Evolutionary conservation across 139 green algal species (phyloP), one percentile per base, ranked within the genome.

Genomic region (Asterochloris sp.): DNA sequence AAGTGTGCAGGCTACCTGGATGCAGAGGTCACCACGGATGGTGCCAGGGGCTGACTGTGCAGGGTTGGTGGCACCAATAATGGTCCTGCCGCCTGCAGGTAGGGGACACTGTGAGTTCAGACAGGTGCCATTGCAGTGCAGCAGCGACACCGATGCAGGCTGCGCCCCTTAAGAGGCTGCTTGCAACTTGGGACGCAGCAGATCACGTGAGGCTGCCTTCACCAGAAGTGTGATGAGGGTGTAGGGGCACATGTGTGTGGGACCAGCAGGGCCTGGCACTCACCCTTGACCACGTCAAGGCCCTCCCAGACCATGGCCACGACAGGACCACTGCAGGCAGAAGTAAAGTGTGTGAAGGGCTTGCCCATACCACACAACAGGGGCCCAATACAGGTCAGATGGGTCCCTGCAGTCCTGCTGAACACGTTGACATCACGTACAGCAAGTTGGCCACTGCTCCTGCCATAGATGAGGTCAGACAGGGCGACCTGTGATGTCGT

Each of bases 61-160:
- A 23, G 95, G 95, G 90, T 98, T 98, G 86, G 95, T 98, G 80
- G 93, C 94, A 62, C 95, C 95, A 76, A 98, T 96, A 83, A 98
- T 21, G 38, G 38, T 94, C 84, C 92, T 94, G 86, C 94, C 90
- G 78, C 92, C 94, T 68, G 78, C 73, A 19, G 24, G 38, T 61
- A 68, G 21, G 69, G 67, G 63, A n/a, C 23, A 71, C 19, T 71
- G 66, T 71, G 4, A 71, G 66, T 71, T 2, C 66, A 71, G 21
- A 26, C 66, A 71, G 9, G 17, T 71, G 17, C 38, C 6, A 8
- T 13, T 71, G 17, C 19, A 71, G 19, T 71, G 66, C 19, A 71
- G 66, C 66, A 10, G 19, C 66, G 17, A 71, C 66, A 21, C 21
- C 8, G 19, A 71, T 71, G 66, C 17, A 21, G 17, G 66, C 66